These are phyloP conservation scores for Dioscorea dumetorum DNA, from an alignment of 106 monocot genomes.

Conservation along the genomic window DNA sequence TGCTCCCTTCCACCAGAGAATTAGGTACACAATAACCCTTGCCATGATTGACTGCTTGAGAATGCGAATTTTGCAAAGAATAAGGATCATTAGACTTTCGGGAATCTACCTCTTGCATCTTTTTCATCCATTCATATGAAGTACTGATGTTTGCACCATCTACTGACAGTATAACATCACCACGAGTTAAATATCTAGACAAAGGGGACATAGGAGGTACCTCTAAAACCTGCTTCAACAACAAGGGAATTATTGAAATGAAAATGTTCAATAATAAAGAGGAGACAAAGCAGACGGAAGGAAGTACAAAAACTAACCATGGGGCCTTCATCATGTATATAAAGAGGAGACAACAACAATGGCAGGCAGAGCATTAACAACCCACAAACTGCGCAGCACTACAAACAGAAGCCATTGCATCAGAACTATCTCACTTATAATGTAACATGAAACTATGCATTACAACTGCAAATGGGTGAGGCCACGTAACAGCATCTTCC, in stretches of 20 bases:
- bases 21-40: conserved; percentile 82
- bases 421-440: background rate
- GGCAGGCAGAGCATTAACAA: conserved; percentile 53
- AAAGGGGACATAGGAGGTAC: conserved; percentile 57
- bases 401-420: conserved; percentile 7
- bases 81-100: conserved; percentile 11
- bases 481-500: background rate
- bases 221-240: conserved; percentile 43
- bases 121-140: conserved; percentile 51
- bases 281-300: conserved; percentile 3
- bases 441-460: background rate
- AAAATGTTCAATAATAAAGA: background rate
- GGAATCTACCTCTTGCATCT: conserved; percentile 27
- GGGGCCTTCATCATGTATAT: conserved; percentile 42
- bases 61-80: conserved; percentile 1
- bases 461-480: background rate
- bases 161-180: conserved; percentile 55
- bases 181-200: conserved; percentile 40
- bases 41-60: background rate
- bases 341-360: conserved; percentile 55
- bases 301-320: conserved; percentile 41
- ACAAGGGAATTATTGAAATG: conserved; percentile 5
- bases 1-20: conserved; percentile 35
- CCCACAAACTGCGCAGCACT: conserved; percentile 72
- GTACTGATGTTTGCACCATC: conserved; percentile 53